Percentiles rank a stretch among this genome's conserved stretches.
phyloP scores from a whole-genome alignment of 1,284 basidiomycete species.

The Rhodotorula sp. region DNA sequence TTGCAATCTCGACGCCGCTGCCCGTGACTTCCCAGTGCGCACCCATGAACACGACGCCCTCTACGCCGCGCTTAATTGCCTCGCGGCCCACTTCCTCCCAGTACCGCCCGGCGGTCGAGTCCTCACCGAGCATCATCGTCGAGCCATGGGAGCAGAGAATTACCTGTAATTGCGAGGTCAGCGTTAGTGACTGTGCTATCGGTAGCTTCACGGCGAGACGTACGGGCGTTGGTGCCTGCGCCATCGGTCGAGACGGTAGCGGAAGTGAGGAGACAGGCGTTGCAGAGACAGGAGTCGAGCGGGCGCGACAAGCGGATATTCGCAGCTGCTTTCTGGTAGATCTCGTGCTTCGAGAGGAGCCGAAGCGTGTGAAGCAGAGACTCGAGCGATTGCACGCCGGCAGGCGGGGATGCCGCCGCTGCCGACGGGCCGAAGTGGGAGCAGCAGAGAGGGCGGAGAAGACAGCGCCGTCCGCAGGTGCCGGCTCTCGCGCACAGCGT shows the following conservation, averaged over 20 bases:
- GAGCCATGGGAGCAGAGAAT: conserved; percentile 36
- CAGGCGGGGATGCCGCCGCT: too few relatives aligned
- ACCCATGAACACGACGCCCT: conserved; percentile 45
- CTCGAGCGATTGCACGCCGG: too few relatives aligned
- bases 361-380: too few relatives aligned
- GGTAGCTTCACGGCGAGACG: neutral
- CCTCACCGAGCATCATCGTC: conserved; percentile 47
- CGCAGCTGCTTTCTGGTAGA: too few relatives aligned
- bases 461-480: too few relatives aligned
- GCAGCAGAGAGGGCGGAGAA: neutral
- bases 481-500: neutral
- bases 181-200: neutral
- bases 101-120: conserved; percentile 33
- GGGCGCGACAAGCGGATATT: neutral
- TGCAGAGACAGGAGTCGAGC: neutral
- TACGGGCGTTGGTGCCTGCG: neutral
- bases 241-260: neutral
- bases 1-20: conserved; percentile 38
- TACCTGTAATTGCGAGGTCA: neutral
- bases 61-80: conserved; percentile 36
- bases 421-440: neutral
- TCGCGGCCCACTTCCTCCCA: conserved; percentile 42
- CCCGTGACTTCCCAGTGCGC: conserved; percentile 43
- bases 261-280: neutral
- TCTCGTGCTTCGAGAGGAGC: too few relatives aligned